These are phyloP conservation scores for Colletotrichum caudatum DNA, from an alignment of 2,329 filamentous ascomycete genomes.

Conservation along the genomic window DNA sequence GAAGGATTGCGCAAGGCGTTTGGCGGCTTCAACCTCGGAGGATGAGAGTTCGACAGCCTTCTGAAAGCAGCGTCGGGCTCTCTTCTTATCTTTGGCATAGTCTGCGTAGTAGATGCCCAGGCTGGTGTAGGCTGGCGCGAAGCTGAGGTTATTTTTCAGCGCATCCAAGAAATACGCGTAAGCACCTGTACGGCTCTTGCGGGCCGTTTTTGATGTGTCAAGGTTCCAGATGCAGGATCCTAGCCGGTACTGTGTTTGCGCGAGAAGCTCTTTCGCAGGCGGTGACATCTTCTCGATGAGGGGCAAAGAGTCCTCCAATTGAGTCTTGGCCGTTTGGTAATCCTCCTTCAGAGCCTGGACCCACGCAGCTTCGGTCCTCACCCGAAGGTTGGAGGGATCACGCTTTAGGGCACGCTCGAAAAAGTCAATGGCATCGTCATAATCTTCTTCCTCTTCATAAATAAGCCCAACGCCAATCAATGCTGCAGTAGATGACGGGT, in stretches of 20 bases:
- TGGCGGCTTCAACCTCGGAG: slow-evolving; percentile 86
- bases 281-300: slow-evolving; percentile 72
- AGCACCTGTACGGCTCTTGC: slow-evolving; percentile 84
- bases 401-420: slow-evolving; percentile 79
- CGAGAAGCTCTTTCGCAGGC: slow-evolving; percentile 76
- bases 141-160: slow-evolving; percentile 87
- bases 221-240: slow-evolving; percentile 89
- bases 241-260: slow-evolving; percentile 87
- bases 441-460: slow-evolving; percentile 93
- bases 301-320: slow-evolving; percentile 77
- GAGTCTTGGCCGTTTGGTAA: slow-evolving; percentile 73
- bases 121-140: slow-evolving; percentile 90
- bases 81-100: slow-evolving; percentile 86
- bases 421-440: slow-evolving; percentile 83
- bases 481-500: slow-evolving; percentile 81
- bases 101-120: slow-evolving; percentile 92
- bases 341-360: slow-evolving; percentile 87
- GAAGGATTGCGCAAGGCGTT: slow-evolving; percentile 86
- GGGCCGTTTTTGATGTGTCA: slow-evolving; percentile 77
- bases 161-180: slow-evolving; percentile 87
- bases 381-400: slow-evolving; percentile 79
- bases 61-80: slow-evolving; percentile 93
- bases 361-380: slow-evolving; percentile 92
- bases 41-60: slow-evolving; percentile 95
- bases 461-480: slow-evolving; percentile 92